Conservation (phyloP, 2,329 filamentous ascomycete species). For the Aspergillus bombycis region DNA sequence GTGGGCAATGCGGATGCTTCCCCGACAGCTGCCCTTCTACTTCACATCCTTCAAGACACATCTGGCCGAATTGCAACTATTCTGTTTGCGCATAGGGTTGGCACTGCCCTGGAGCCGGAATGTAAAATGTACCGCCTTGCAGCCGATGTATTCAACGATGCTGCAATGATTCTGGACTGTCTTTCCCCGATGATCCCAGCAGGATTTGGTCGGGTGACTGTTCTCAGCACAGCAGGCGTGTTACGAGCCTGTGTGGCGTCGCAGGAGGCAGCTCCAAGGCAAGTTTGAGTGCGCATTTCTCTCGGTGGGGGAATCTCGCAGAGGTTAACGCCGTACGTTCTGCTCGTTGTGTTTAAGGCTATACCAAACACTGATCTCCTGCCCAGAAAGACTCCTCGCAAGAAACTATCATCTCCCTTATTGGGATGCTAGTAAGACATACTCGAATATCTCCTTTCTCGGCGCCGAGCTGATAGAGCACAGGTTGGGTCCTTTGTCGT, state of each 20-base stretch:
- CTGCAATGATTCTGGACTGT: slow-evolving; percentile 82
- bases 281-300: slow-evolving; percentile 89
- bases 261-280: slow-evolving; percentile 90
- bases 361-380: slow-evolving; percentile 10
- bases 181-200: slow-evolving; percentile 74
- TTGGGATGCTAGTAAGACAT: slow-evolving; percentile 73
- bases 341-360: neutral
- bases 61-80: slow-evolving; percentile 83
- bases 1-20: slow-evolving; percentile 80
- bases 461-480: slow-evolving; percentile 8
- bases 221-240: slow-evolving; percentile 64
- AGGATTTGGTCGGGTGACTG: slow-evolving; percentile 52
- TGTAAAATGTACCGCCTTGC: slow-evolving; percentile 88
- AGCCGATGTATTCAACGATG: slow-evolving; percentile 86
- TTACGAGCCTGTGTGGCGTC: slow-evolving; percentile 79
- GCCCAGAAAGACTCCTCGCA: slow-evolving; percentile 82
- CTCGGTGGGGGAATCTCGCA: slow-evolving; percentile 80
- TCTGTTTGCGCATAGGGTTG: slow-evolving; percentile 79
- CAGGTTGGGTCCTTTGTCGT: slow-evolving; percentile 78
- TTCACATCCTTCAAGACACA: slow-evolving; percentile 81
- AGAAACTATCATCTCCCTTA: slow-evolving; percentile 85
- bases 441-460: slow-evolving; percentile 9
- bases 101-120: slow-evolving; percentile 82
- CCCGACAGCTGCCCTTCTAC: slow-evolving; percentile 77
- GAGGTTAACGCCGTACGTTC: slow-evolving; percentile 79